Conservation (phyloP, 352 stramenopile genomes). For the Globisporangium lucens region DNA sequence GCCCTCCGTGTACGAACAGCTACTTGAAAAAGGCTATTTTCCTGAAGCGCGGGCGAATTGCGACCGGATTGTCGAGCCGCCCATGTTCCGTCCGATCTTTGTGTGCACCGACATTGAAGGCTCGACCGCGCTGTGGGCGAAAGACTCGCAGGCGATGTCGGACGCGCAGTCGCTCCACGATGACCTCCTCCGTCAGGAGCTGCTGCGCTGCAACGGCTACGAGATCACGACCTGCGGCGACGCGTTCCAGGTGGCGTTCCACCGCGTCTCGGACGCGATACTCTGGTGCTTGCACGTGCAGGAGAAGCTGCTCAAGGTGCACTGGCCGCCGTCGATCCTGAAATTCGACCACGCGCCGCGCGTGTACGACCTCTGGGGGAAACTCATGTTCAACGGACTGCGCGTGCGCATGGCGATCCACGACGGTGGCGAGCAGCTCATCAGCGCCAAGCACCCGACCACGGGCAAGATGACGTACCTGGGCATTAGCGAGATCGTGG, state of each 20-base stretch:
- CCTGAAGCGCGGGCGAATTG: constrained; percentile 30
- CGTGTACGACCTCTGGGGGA: constrained; percentile 54
- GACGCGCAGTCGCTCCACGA: constrained; percentile 73
- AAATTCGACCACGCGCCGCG: constrained; percentile 39
- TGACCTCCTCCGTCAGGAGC: constrained; percentile 51
- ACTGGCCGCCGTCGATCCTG: constrained; percentile 50
- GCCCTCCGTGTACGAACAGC: constrained; percentile 52
- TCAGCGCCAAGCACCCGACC: constrained; percentile 64
- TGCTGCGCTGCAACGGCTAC: constrained; percentile 62
- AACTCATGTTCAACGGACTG: constrained; percentile 61
- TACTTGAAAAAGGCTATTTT: constrained; percentile 62
- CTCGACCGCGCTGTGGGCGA: constrained; percentile 66
- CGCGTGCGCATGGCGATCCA: constrained; percentile 81
- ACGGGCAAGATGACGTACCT: constrained; percentile 80
- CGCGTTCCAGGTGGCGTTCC: constrained; percentile 80
- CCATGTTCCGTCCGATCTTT: constrained; percentile 55
- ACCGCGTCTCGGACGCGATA: constrained; percentile 61
- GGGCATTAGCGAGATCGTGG: constrained; percentile 63
- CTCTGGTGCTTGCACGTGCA: constrained; percentile 63
- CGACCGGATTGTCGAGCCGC: constrained; percentile 43
- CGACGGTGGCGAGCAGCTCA: constrained; percentile 55
- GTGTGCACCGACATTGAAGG: constrained; percentile 84
- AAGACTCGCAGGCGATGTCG: constrained; percentile 42
- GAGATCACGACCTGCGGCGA: constrained; percentile 80
- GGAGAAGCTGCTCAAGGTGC: constrained; percentile 53